A percentile compares a stretch with the other conserved stretches of the same genome.
These are phyloP conservation scores for Rauvolfia tetraphylla DNA, from an alignment of 257 asterid species.

Conservation along the genomic window DNA sequence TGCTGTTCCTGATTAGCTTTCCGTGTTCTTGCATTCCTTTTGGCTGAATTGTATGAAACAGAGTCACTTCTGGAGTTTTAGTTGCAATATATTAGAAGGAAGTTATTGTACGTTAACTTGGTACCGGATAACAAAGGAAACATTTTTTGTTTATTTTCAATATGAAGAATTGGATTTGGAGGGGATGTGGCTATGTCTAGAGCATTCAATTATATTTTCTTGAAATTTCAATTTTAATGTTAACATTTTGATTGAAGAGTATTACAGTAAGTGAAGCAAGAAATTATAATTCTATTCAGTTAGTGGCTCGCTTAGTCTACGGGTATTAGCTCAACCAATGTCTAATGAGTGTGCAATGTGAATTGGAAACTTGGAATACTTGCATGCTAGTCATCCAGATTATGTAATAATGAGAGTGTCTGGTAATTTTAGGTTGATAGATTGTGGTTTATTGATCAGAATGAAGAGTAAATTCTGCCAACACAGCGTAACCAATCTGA, in stretches of 20 bases:
- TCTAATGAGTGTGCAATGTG: background rate
- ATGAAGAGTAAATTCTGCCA: background rate
- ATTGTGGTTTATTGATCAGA: background rate
- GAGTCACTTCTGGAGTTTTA: background rate
- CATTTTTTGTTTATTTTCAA: background rate
- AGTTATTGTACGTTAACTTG: background rate
- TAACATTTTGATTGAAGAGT: background rate
- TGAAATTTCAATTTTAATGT: background rate
- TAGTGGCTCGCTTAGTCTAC: background rate
- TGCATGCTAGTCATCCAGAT: background rate
- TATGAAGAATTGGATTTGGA: conserved; percentile 1
- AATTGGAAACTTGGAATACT: background rate
- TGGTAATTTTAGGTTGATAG: background rate
- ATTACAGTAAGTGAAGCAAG: background rate
- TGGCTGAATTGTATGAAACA: background rate
- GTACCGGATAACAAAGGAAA: background rate
- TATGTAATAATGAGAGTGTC: background rate
- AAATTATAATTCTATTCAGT: background rate
- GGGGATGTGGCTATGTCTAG: background rate
- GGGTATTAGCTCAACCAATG: background rate
- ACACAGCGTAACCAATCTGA: background rate
- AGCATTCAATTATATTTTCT: background rate
- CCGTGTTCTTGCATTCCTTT: background rate
- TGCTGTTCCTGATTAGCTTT: background rate
- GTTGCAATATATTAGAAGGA: background rate